These are phyloP conservation scores for Globisporangium emineosum DNA, from an alignment of 352 stramenopile genomes.

Conservation along the genomic window DNA sequence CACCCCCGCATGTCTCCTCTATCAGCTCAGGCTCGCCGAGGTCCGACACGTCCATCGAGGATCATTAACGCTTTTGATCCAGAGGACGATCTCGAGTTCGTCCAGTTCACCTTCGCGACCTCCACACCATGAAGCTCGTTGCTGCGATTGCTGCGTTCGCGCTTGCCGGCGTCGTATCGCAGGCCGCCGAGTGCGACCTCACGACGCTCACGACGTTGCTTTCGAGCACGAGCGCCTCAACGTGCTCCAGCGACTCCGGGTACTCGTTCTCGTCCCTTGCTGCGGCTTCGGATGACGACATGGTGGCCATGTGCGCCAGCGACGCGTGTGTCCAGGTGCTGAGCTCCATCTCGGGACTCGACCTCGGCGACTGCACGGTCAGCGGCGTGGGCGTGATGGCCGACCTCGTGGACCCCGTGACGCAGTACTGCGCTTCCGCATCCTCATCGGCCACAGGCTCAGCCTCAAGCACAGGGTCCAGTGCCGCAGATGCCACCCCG, in stretches of 20 bases:
- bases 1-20: too few relatives aligned
- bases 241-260: conserved; percentile 26
- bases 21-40: too few relatives aligned
- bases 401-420: conserved; percentile 32
- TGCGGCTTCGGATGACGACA: conserved; percentile 22
- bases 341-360: conserved; percentile 20
- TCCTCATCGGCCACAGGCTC: conserved; percentile 15
- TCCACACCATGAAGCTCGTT: neutral
- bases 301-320: conserved; percentile 30
- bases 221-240: conserved; percentile 21
- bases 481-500: conserved; percentile 8
- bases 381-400: conserved; percentile 24
- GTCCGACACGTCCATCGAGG: neutral
- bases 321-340: conserved; percentile 28
- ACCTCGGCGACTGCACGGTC: conserved; percentile 34
- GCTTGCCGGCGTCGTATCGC: neutral
- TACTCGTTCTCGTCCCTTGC: conserved; percentile 33
- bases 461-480: conserved; percentile 6
- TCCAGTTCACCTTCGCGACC: neutral
- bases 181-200: conserved; percentile 24
- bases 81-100: neutral
- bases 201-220: conserved; percentile 27
- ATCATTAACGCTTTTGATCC: neutral
- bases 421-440: conserved; percentile 22
- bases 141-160: neutral